These are phyloP conservation scores for Cercospora canescens DNA, from an alignment of 2,329 filamentous ascomycete genomes.

Conservation along the genomic window DNA sequence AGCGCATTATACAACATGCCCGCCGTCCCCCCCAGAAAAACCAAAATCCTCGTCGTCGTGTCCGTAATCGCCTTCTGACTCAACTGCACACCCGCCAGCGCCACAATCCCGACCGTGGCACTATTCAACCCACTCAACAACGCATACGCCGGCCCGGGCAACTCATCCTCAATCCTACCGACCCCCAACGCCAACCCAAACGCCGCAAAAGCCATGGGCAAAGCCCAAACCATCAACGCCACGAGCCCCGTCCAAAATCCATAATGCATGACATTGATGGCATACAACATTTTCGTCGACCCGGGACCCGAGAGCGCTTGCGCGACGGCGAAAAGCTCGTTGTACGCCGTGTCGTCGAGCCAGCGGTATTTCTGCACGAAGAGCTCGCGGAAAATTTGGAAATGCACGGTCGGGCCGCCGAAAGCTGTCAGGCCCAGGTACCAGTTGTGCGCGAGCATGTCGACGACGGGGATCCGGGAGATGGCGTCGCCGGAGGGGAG, in stretches of 20 bases:
- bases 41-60: constrained; percentile 60
- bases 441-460: constrained; percentile 29
- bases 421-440: constrained; percentile 29
- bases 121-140: constrained; percentile 71
- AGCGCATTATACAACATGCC: constrained; percentile 70
- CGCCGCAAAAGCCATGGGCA: constrained; percentile 72
- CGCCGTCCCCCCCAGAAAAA: constrained; percentile 63
- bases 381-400: constrained; percentile 63
- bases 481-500: constrained; percentile 8
- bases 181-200: constrained; percentile 67
- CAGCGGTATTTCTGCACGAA: constrained; percentile 63
- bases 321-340: constrained; percentile 69
- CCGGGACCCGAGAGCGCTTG: constrained; percentile 68
- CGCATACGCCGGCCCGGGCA: constrained; percentile 66
- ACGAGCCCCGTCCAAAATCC: constrained; percentile 60
- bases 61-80: constrained; percentile 69
- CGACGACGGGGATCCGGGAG: constrained; percentile 13
- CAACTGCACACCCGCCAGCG: constrained; percentile 66
- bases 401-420: constrained; percentile 66
- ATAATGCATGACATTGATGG: constrained; percentile 63
- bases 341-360: constrained; percentile 71
- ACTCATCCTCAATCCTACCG: constrained; percentile 56
- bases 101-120: constrained; percentile 70
- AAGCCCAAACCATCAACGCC: constrained; percentile 64
- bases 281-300: constrained; percentile 73